A percentile compares a stretch with the other conserved stretches of the same genome.
These are phyloP conservation scores for Gynochthodes officinalis DNA, from an alignment of 257 asterid genomes.

Conservation along the genomic window DNA sequence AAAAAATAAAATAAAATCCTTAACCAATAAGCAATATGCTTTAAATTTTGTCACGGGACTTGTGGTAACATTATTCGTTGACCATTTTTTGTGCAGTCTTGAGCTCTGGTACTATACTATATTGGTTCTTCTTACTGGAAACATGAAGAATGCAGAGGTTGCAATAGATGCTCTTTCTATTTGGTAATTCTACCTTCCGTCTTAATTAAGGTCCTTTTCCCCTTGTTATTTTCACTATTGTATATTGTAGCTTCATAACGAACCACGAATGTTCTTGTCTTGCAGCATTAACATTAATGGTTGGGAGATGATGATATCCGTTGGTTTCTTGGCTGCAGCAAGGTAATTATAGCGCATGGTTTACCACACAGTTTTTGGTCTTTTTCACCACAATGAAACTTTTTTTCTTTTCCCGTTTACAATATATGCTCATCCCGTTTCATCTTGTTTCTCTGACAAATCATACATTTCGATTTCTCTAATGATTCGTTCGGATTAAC, in stretches of 20 bases:
- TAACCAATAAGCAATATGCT: too few relatives aligned
- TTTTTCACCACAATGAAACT: not conserved
- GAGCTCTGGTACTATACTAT: constrained; percentile 75
- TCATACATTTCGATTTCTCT: too few relatives aligned
- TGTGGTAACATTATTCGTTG: not conserved
- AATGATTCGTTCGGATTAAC: not conserved
- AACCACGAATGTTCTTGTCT: not conserved
- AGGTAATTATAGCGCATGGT: constrained; percentile 33
- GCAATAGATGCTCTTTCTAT: constrained; percentile 68
- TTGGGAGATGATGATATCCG: constrained; percentile 76
- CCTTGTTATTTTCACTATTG: too few relatives aligned
- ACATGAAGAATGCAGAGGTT: constrained; percentile 56
- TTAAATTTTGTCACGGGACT: not conserved
- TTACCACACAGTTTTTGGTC: not conserved
- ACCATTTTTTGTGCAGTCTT: constrained; percentile 35
- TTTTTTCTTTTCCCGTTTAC: not conserved
- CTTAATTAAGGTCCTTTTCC: not conserved
- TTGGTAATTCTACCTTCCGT: constrained; percentile 38
- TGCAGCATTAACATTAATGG: constrained; percentile 68
- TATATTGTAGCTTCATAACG: too few relatives aligned
- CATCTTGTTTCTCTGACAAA: too few relatives aligned
- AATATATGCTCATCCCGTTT: not conserved
- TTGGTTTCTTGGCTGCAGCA: constrained; percentile 70
- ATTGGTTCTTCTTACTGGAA: constrained; percentile 64
- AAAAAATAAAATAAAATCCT: too few relatives aligned